Base-by-base conservation (phyloP, 1,139 yeast species). In the Kurtzmaniella quercitrusa region DNA sequence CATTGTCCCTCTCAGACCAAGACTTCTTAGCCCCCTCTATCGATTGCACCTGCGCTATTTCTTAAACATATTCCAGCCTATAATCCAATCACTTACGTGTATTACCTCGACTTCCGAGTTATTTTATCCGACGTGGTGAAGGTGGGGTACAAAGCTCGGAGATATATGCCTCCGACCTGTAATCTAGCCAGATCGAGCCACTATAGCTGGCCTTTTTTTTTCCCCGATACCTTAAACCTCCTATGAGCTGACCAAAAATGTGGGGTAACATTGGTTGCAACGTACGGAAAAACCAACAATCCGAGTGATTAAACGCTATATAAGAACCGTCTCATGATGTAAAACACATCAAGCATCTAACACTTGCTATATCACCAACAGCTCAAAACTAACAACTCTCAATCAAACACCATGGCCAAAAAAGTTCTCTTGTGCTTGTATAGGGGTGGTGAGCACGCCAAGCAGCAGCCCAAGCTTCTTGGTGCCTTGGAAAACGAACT, bases 401-500 rank as follows among this genome's bases (percentile, higher is more conserved):
- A 3, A 16, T 16, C 16, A 17, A 3, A 18, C 19, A 41, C 25
- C 34, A 42, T 27, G n/a, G 38, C 25, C 16, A 61, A 74, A 54
- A 76, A 77, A 54, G 76, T 79, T 44, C 72, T 80, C 52, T 65
- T 80, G 47, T 83, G 79, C 41, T 72, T 80, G 52, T 80, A 81
- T 68, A 60, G 64, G 48, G 84, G 81, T 44, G 73, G 73, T 33
- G 58, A 68, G 36, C 85, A 81, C 58, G 89, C 90, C 46, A 51
- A 59, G 41, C 79, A 83, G 53, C 85, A 82, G 57, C 68, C 77
- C 42, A 71, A 71, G 50, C 74, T 86, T 47, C 71, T 82, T 47
- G 95, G 95, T 21, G 75, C 85, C 49, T 74, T 81, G 50, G 93
- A 85, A 63, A 85, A 85, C 60, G 91, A 85, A 56, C 75, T 86